Conservation (phyloP, 2,329 filamentous ascomycete species). For the Penicillium brevicompactum region DNA sequence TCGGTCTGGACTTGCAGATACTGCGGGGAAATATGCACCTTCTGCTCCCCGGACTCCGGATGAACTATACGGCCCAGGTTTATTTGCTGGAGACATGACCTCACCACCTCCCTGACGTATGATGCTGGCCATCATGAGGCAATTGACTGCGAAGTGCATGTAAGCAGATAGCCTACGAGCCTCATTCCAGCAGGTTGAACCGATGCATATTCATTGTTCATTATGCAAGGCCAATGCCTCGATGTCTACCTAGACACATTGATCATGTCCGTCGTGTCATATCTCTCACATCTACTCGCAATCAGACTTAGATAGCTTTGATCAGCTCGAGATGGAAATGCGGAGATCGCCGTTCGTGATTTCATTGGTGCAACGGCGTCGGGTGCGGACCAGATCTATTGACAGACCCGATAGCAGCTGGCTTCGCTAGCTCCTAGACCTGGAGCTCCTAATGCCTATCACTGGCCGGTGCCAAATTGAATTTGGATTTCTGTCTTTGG, state of each 20-base stretch:
- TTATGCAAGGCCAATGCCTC: too few relatives aligned
- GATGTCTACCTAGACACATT: background rate
- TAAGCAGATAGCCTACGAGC: background rate
- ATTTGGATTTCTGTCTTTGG: too few relatives aligned
- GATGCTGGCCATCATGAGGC: background rate
- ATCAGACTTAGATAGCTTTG: too few relatives aligned
- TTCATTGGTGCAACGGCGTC: background rate
- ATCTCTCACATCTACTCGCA: background rate
- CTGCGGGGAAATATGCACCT: conserved; percentile 2
- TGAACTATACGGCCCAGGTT: background rate
- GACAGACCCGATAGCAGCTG: background rate
- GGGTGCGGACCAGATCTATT: background rate
- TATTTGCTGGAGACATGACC: background rate
- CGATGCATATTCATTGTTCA: background rate
- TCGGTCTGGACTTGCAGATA: too few relatives aligned
- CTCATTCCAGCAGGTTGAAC: background rate
- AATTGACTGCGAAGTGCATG: background rate
- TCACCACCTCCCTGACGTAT: background rate
- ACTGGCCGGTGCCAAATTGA: too few relatives aligned
- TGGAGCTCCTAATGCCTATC: too few relatives aligned
- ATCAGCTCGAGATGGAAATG: background rate
- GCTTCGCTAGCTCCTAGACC: too few relatives aligned
- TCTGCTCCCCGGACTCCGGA: background rate
- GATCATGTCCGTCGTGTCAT: background rate
- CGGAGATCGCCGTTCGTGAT: background rate